Conservation (phyloP, 1,284 basidiomycete genomes). For the Trametes polyzona region DNA sequence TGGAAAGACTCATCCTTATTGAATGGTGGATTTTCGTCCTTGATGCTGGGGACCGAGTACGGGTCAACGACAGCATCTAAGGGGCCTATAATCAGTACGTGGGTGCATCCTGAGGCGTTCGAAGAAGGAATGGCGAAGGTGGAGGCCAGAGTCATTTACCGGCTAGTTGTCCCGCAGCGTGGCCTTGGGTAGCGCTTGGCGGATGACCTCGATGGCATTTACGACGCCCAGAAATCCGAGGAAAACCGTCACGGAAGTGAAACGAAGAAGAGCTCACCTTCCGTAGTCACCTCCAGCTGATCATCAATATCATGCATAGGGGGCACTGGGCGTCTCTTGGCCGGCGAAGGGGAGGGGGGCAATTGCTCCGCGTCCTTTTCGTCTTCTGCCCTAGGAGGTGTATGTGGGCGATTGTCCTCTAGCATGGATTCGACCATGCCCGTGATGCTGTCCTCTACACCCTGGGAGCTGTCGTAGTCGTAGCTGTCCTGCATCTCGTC, state of each 20-base stretch:
- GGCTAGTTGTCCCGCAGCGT: too few species aligned
- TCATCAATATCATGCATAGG: background rate
- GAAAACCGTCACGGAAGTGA: background rate
- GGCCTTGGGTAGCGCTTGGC: too few species aligned
- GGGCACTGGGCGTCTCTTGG: conserved; percentile 38
- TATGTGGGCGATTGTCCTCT: conserved; percentile 34
- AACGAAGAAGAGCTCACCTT: conserved; percentile 8
- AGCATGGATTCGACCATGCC: conserved; percentile 68
- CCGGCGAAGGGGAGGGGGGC: conserved; percentile 66
- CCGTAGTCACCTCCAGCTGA: background rate
- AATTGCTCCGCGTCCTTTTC: conserved; percentile 53
- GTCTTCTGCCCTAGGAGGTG: conserved; percentile 22
- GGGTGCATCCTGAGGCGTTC: background rate
- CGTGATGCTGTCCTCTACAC: conserved; percentile 59
- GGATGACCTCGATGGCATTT: too few species aligned
- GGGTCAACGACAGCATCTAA: background rate
- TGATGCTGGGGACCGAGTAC: conserved; percentile 17
- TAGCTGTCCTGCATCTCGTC: conserved; percentile 22
- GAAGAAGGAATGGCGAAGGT: background rate
- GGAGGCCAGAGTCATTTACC: too few species aligned
- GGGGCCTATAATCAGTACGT: background rate
- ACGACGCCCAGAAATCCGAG: too few species aligned
- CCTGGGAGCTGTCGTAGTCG: conserved; percentile 38
- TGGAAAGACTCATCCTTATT: conserved; percentile 40
- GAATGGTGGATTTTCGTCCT: conserved; percentile 36